These are phyloP conservation scores for Moringa oleifera DNA, from an alignment of 345 rosid genomes.

Conservation along the genomic window DNA sequence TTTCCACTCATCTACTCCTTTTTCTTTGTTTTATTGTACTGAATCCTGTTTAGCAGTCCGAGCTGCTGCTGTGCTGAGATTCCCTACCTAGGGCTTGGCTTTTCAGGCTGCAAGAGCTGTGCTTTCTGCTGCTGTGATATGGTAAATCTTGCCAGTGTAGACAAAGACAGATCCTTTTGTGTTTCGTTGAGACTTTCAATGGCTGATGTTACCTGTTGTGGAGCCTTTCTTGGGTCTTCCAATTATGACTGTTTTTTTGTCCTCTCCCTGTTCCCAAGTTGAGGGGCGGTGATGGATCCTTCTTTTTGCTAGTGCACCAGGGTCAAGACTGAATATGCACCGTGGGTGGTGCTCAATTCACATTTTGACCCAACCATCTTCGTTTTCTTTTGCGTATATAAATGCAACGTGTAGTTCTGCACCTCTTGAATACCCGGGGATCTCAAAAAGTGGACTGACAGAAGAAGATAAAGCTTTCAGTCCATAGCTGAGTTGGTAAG, in stretches of 20 bases:
- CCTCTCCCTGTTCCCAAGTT: slow-evolving; percentile 32
- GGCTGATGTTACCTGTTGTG: slow-evolving; percentile 17
- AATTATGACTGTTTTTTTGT: slow-evolving; percentile 19
- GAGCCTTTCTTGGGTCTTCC: slow-evolving; percentile 4
- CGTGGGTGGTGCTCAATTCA: slow-evolving; percentile 17
- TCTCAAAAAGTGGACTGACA: too few relatives aligned
- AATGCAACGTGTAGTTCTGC: too few relatives aligned
- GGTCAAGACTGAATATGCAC: slow-evolving; percentile 6
- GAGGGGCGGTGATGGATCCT: slow-evolving; percentile 22
- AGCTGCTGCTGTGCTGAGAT: not conserved
- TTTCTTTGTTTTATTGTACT: too few relatives aligned
- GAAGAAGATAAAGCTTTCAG: too few relatives aligned
- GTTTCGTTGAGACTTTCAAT: slow-evolving; percentile 11
- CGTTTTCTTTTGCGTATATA: too few relatives aligned
- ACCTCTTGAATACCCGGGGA: too few relatives aligned
- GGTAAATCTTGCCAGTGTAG: slow-evolving; percentile 12
- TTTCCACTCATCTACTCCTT: too few relatives aligned
- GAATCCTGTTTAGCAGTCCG: not conserved
- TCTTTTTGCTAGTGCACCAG: not conserved
- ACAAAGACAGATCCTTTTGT: slow-evolving; percentile 22
- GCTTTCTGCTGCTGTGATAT: slow-evolving; percentile 10
- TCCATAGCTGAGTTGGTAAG: too few relatives aligned
- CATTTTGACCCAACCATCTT: too few relatives aligned
- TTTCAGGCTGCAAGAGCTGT: slow-evolving; percentile 6
- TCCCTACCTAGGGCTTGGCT: slow-evolving; percentile 4